Conservation (phyloP, 805 yeast genomes). For the Starmera dryadoides region DNA sequence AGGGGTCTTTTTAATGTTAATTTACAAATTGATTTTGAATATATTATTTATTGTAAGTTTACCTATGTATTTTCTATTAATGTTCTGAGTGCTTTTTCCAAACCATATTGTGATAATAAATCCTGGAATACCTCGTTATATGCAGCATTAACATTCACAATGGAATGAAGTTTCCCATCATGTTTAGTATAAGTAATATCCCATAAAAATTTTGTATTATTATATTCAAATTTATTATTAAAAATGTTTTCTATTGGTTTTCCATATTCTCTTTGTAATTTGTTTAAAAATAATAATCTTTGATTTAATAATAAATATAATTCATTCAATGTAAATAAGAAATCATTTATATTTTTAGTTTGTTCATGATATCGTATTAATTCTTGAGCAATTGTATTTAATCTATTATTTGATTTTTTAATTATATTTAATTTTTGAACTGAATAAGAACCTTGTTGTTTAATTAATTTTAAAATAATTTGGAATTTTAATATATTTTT, state of each 20-base stretch:
- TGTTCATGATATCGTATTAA: conserved; percentile 3
- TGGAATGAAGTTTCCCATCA: background rate
- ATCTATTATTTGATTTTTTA: conserved; percentile 15
- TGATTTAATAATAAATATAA: background rate
- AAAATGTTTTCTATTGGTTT: background rate
- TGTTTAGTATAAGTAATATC: conserved; percentile 11
- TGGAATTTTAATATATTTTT: conserved; percentile 6
- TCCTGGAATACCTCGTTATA: conserved; percentile 9
- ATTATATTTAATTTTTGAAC: conserved; percentile 5
- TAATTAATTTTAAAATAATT: conserved; percentile 8
- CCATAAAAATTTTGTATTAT: conserved; percentile 5
- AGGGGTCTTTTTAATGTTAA: background rate
- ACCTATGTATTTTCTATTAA: conserved; percentile 2
- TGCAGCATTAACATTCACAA: conserved; percentile 4
- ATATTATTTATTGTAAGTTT: background rate
- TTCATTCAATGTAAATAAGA: conserved; percentile 11
- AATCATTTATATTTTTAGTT: conserved; percentile 15
- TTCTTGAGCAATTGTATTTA: conserved; percentile 10
- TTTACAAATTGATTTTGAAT: background rate
- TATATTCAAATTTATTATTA: background rate
- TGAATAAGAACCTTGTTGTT: conserved; percentile 7
- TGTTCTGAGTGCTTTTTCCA: conserved; percentile 4
- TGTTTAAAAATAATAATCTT: background rate
- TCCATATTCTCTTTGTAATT: background rate
- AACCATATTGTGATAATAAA: conserved; percentile 8